Evolutionary conservation across 805 yeast species (phyloP).

Genomic region (Candida sithepensis): DNA sequence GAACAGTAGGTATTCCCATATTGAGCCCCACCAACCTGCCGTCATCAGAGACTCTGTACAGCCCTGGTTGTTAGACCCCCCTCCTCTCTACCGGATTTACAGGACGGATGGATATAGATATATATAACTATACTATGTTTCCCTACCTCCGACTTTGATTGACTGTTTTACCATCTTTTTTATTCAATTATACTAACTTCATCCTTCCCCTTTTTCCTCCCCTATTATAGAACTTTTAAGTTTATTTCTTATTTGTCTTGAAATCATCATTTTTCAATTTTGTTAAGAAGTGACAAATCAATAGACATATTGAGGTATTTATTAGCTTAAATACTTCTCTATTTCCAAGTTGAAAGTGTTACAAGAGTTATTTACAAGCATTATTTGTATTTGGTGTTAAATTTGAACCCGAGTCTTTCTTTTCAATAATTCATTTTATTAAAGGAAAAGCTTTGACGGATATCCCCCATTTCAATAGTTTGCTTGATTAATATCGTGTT

Average conservation of each 20-base stretch:
- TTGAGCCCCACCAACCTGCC: background rate
- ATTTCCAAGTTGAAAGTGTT: slow-evolving; percentile 8
- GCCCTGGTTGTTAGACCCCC: no score
- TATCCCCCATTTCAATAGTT: slow-evolving; percentile 30
- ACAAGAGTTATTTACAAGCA: slow-evolving; percentile 17
- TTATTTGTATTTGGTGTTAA: slow-evolving; percentile 26
- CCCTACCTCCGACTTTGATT: no score
- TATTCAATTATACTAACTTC: background rate
- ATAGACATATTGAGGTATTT: slow-evolving; percentile 17
- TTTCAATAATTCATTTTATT: background rate
- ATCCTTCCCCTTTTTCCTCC: background rate
- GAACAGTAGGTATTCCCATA: background rate
- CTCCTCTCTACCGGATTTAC: no score
- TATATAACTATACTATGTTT: no score
- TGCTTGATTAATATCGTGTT: slow-evolving; percentile 20
- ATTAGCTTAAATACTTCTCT: slow-evolving; percentile 23
- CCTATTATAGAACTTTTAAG: background rate
- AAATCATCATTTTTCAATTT: slow-evolving; percentile 3
- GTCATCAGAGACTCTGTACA: no score
- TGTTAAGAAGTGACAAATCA: slow-evolving; percentile 5
- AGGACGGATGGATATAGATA: no score
- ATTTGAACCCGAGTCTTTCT: slow-evolving; percentile 25
- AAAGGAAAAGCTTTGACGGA: slow-evolving; percentile 30
- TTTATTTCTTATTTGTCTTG: slow-evolving; percentile 12
- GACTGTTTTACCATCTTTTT: no score